Evolutionary conservation across 1,139 yeast genomes (phyloP).

Genomic region (Saccharomyces hybrid): DNA sequence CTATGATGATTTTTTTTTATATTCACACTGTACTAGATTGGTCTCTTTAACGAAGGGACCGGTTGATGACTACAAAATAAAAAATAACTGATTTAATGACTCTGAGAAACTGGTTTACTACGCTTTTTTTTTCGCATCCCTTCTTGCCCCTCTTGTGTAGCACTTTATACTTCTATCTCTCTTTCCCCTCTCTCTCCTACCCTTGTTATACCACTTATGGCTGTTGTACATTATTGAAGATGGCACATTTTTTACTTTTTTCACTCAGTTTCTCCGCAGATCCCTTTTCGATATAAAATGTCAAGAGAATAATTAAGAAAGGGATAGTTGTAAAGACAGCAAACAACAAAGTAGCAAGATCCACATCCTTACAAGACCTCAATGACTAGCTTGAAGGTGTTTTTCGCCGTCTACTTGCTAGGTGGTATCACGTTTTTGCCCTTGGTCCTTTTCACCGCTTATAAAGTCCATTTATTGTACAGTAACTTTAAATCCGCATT

Average conservation of each 20-base stretch:
- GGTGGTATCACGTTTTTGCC: constrained; percentile 84
- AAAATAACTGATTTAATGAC: constrained; percentile 36
- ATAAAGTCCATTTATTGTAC: constrained; percentile 15
- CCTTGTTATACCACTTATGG: not conserved
- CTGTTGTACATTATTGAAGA: not conserved
- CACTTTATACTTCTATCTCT: not conserved
- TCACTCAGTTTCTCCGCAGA: not conserved
- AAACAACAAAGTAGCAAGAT: not conserved
- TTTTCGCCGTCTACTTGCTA: constrained; percentile 39
- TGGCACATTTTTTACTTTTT: not conserved
- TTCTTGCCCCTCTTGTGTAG: not conserved
- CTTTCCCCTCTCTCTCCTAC: not conserved
- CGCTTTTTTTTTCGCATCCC: not conserved
- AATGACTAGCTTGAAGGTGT: constrained; percentile 16
- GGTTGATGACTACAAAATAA: constrained; percentile 30
- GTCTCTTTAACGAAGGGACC: constrained; percentile 20
- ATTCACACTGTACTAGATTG: constrained; percentile 35
- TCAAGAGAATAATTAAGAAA: not conserved
- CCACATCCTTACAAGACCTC: not conserved
- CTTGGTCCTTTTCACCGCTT: constrained; percentile 33
- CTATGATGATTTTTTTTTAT: constrained; percentile 28
- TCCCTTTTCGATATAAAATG: not conserved
- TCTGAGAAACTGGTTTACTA: constrained; percentile 22
- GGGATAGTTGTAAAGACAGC: not conserved
- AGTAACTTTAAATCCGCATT: constrained; percentile 18